Evolutionary conservation across 1,284 basidiomycete genomes (phyloP), one percentile per base, ranked within the genome.

Genomic region (Kalmanozyma brasiliensis): DNA sequence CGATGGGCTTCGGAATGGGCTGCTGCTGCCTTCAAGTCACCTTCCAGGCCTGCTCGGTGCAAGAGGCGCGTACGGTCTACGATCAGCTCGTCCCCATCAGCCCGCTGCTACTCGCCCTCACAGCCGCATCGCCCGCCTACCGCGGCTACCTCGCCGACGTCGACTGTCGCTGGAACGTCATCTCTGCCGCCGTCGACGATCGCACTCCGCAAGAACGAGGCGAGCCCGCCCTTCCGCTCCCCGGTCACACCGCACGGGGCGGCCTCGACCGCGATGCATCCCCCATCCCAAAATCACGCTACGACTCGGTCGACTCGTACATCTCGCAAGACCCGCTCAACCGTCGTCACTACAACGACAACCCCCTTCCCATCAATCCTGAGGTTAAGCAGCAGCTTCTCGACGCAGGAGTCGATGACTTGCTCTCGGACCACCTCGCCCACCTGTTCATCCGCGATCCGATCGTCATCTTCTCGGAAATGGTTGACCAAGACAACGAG

Each of bases 1-100:
- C 96, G 2, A 98, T 98, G 96, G 95, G 94, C 22, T 99, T 99
- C 83, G 96, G 96, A 40, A 98, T 98, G 95, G 96, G 96, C 3
- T 98, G 95, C 79, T 96, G 93, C 80, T 98, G 96, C 83, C 85
- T 99, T 47, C 96, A 99, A 81, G 87, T 98, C 69, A 99, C 96
- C 4, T 97, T 98, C 85, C 96, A 99, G 83, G 91, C 94, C 0
- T 95, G 91, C 83, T 93, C 93, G 82, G 89, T 98, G 24, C 86
- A 87, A 37, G 94, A 98, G 82, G 95, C 96, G 6, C 87, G 93
- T 74, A 86, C 90, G 47, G 88, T 98, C 81, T 98, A 99, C 82
- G 96, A 99, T 82, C 92, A 92, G 22, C 86, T 98, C 42, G 89
- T 96, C 19, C 96, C 96, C 4, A 85, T 98, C 22, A 93, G 92